These are phyloP conservation scores for Coniferiporia sulphurascens DNA, from an alignment of 1,284 basidiomycete genomes.

Conservation along the genomic window DNA sequence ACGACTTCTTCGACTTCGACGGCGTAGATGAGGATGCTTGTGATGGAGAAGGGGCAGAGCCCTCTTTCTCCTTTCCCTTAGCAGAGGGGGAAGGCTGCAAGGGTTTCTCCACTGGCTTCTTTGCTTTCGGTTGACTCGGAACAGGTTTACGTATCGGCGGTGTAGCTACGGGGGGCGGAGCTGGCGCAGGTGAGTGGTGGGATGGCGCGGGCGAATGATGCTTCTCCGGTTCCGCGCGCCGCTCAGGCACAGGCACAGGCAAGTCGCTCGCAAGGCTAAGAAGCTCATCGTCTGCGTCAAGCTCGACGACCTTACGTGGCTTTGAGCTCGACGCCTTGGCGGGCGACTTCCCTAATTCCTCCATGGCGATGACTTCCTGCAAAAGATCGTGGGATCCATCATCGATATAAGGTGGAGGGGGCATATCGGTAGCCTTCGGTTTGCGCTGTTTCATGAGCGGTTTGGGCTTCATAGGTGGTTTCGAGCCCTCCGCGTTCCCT, in stretches of 20 bases:
- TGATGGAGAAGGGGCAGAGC: conserved; percentile 27
- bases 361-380: conserved; percentile 77
- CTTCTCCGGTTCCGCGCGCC: conserved; percentile 48
- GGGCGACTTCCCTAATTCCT: conserved; percentile 48
- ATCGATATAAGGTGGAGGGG: conserved; percentile 62
- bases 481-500: conserved; percentile 17
- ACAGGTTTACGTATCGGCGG: conserved; percentile 1
- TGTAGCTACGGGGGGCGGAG: conserved; percentile 6
- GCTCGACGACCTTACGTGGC: conserved; percentile 13
- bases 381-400: conserved; percentile 73
- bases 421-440: conserved; percentile 39
- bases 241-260: neutral
- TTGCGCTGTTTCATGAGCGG: conserved; percentile 39
- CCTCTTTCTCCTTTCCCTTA: conserved; percentile 61
- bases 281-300: conserved; percentile 22
- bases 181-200: conserved; percentile 20
- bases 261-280: conserved; percentile 24
- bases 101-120: conserved; percentile 2
- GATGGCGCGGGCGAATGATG: conserved; percentile 34
- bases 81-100: conserved; percentile 28
- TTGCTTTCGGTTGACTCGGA: conserved; percentile 1
- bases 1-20: conserved; percentile 42
- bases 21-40: conserved; percentile 24
- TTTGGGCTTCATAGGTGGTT: conserved; percentile 20
- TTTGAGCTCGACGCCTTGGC: conserved; percentile 6